Base-by-base conservation (phyloP, 352 stramenopile genomes). In the Phytophthora ohioensis region DNA sequence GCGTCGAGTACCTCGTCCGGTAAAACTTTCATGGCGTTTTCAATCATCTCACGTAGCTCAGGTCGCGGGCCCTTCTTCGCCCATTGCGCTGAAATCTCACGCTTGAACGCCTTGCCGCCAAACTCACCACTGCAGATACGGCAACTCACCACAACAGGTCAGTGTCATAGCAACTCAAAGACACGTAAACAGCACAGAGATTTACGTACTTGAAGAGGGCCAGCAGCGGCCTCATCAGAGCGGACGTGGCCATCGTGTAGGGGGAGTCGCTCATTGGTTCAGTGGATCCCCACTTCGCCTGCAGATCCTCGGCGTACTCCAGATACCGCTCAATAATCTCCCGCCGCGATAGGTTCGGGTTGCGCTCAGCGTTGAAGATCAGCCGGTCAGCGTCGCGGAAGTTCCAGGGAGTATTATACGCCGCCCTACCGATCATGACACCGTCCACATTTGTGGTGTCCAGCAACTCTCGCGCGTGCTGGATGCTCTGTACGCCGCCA, bases 401-500 rank as follows among this genome's bases (percentile, higher is more conserved):
- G 53, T 96, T 91, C 85, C 90, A 98, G 27, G 90, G 92, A 53
- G 79, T 91, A 54, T 96, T 90, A 76, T 97, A 98, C 51, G 93
- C 91, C 5, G 82, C 91, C 13, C 93, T 81, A 7, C 93, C 93
- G 43, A 98, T 93, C 93, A 98, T 98, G 31, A 97, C 85, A 12
- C 92, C 91, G 57, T 97, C 82, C 6, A 97, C 60, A 39, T 90
- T 79, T 10, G 80, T 85, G 31, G 75, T 80, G 43, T 96, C 78
- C 11, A 99, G 85, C 49, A 98, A 71, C 36, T 93, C 81, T 64
- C 94, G 86, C 8, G 93, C 97, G 41, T 98, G 86, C 57, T 97
- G 80, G 46, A 99, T 93, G 49, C 88, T 98, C 15, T 91, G 85
- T 38, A 99, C 85, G 17, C 97, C 97, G 35, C 98, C 98, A 82